Evolutionary conservation across 352 stramenopile genomes (phyloP).

Genomic region (Halophytophthora polymorphica): DNA sequence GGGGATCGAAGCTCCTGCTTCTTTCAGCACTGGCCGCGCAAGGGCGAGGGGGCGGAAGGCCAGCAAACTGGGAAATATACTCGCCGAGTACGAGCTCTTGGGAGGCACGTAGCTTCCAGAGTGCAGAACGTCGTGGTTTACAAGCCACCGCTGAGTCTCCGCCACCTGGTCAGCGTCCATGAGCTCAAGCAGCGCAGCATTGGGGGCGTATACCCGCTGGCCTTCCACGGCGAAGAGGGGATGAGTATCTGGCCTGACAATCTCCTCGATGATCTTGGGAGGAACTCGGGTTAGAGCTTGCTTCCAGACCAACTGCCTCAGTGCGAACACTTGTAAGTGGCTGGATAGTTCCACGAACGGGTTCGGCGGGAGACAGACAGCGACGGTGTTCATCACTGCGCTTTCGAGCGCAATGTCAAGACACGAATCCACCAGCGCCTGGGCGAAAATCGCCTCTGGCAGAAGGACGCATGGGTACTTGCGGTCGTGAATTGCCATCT

Average conservation of each 20-base stretch:
- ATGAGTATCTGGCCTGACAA: neutral
- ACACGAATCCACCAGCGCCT: slow-evolving; percentile 41
- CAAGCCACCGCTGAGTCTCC: slow-evolving; percentile 21
- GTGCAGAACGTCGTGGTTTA: slow-evolving; percentile 15
- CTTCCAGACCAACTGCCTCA: slow-evolving; percentile 30
- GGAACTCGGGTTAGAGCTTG: slow-evolving; percentile 1
- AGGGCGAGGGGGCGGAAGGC: slow-evolving; percentile 25
- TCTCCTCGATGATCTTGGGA: slow-evolving; percentile 1
- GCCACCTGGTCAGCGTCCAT: slow-evolving; percentile 11
- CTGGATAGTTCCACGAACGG: slow-evolving; percentile 41
- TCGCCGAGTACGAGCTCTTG: slow-evolving; percentile 40
- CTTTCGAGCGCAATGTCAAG: slow-evolving; percentile 51
- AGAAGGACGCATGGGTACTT: slow-evolving; percentile 38
- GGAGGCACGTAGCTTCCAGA: slow-evolving; percentile 24
- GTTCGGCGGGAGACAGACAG: slow-evolving; percentile 38
- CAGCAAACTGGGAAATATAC: slow-evolving; percentile 23
- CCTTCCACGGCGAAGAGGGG: slow-evolving; percentile 10
- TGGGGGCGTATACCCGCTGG: slow-evolving; percentile 7
- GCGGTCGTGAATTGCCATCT: slow-evolving; percentile 24
- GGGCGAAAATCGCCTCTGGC: slow-evolving; percentile 39
- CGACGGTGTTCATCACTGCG: slow-evolving; percentile 45
- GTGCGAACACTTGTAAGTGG: slow-evolving; percentile 35
- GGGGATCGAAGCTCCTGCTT: neutral
- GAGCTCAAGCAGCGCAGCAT: slow-evolving; percentile 17
- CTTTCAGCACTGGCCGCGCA: neutral